Percentiles rank a stretch among this genome's conserved stretches.
These are phyloP conservation scores for Psophocarpus tetragonolobus DNA, from an alignment of 306 rosid genomes.

Conservation along the genomic window DNA sequence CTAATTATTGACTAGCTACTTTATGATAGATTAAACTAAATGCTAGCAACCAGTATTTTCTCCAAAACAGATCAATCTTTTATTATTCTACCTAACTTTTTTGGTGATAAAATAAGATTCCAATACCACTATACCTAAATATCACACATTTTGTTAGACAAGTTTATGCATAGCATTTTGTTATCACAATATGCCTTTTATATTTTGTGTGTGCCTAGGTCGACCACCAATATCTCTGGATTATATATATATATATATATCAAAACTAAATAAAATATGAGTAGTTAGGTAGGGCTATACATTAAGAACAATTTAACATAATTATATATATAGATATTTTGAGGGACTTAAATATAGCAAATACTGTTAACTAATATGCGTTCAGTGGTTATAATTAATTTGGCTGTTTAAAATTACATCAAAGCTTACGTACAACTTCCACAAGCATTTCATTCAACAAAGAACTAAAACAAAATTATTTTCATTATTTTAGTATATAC, in stretches of 20 bases:
- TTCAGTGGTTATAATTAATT: not conserved
- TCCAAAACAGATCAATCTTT: not conserved
- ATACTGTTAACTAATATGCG: not conserved
- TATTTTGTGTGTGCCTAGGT: not conserved
- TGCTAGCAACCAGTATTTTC: not conserved
- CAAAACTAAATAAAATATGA: not conserved
- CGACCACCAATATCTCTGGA: not conserved
- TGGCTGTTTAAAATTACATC: not conserved
- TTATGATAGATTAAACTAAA: not conserved
- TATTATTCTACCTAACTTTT: slow-evolving; percentile 13
- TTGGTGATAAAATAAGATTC: not conserved
- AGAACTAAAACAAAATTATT: not conserved
- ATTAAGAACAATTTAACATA: too few species aligned
- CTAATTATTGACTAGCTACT: not conserved
- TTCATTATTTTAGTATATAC: not conserved
- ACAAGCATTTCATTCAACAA: not conserved
- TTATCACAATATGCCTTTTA: not conserved
- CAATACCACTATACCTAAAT: not conserved
- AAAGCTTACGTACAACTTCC: not conserved
- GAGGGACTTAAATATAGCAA: not conserved
- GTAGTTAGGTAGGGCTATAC: not conserved
- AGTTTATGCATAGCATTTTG: not conserved
- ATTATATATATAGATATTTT: not conserved
- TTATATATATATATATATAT: not conserved
- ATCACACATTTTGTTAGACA: not conserved